Conservation (phyloP, 768 basidiomycete species). For the Kwoniella botswanensis region DNA sequence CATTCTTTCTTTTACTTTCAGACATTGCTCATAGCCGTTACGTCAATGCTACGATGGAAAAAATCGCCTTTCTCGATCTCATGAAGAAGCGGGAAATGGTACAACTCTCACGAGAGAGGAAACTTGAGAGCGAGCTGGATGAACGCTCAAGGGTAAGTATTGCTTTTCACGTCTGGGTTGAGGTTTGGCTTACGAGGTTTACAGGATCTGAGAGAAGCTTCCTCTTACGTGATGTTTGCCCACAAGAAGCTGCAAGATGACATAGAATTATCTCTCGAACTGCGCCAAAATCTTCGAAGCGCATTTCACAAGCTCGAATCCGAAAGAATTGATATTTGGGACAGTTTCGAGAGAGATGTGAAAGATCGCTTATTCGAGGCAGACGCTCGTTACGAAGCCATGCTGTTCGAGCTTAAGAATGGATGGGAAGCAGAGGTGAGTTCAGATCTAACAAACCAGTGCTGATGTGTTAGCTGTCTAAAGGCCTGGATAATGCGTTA, state of each 20-base stretch:
- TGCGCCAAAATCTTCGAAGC: conserved; percentile 2
- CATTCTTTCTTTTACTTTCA: conserved; percentile 3
- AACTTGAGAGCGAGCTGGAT: neutral
- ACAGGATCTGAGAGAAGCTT: neutral
- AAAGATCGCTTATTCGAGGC: neutral
- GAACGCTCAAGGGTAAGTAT: conserved; percentile 20
- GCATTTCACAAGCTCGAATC: conserved; percentile 4
- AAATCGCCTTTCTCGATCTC: conserved; percentile 38
- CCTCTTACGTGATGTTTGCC: neutral
- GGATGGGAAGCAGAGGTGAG: conserved; percentile 10
- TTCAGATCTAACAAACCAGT: neutral
- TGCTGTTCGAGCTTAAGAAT: neutral
- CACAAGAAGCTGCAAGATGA: neutral
- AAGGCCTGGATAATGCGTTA: neutral
- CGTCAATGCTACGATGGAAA: conserved; percentile 42
- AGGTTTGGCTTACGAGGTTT: neutral
- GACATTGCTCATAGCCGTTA: conserved; percentile 44
- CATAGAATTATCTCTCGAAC: neutral
- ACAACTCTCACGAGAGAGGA: conserved; percentile 9
- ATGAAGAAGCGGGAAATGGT: conserved; percentile 31
- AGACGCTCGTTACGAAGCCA: conserved; percentile 7
- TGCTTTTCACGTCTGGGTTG: neutral
- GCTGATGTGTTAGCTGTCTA: neutral
- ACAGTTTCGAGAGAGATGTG: neutral
- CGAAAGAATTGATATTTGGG: conserved; percentile 5